Evolutionary conservation across 2,329 filamentous ascomycete genomes (phyloP), one percentile per base, ranked within the genome.

Genomic region (Ramichloridium luteum): DNA sequence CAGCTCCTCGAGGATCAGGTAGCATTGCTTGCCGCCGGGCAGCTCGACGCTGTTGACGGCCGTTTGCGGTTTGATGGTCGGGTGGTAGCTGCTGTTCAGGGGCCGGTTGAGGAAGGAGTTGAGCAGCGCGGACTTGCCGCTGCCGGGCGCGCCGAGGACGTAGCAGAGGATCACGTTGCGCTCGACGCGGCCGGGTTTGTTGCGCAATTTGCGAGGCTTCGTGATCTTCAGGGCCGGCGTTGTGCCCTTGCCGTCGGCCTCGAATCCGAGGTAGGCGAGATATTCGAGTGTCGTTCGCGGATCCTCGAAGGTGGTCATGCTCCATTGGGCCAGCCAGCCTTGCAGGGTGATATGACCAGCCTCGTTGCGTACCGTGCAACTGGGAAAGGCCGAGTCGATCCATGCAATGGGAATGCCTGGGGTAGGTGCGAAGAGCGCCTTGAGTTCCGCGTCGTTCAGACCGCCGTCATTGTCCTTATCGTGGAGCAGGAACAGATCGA

Each of bases 301-400:
- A 35, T 92, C 86, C 38, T 92, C 75, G 49, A 96, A 98, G 0
- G 90, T 98, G 1, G 90, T 98, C 90, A 98, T 98, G 54, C 86
- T 94, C 90, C 90, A 98, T 50, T 98, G 90, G 3, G 90, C 90
- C 22, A 98, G 72, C 90, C 90, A 98, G 2, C 90, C 90, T 56
- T 98, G 90, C 3, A 98, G 66, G 1, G 90, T 98, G 39, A 98
- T 86, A 54, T 96, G 75, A 0, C 90, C 90, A 6, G 83, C 84
- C 58, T 98, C 90, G 51, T 94, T 96, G 25, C 84, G 78, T 12
- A 96, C 88, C 0, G 90, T 94, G 14, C 84, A 93, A 1, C 81
- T 85, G 2, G 90, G 90, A 50, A 98, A 98, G 1, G 75, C 81
- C 1, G 80, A 80, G 41, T 94, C 86, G 1, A 75, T 64, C 90